Evolutionary conservation across 345 rosid genomes (phyloP).

Genomic region (Populus davidiana): DNA sequence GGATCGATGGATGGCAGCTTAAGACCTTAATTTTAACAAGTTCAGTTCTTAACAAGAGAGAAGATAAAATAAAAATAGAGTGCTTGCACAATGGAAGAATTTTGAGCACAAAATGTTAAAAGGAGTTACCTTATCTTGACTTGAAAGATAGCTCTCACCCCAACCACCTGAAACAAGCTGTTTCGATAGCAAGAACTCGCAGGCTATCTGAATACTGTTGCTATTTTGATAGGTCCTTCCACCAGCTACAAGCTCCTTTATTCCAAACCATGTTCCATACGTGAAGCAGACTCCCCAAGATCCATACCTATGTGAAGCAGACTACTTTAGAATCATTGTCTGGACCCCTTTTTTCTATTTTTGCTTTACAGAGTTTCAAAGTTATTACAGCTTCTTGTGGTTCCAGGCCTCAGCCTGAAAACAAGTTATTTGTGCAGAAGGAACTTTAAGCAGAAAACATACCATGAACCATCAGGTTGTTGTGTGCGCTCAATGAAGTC

Average conservation of each 20-base stretch:
- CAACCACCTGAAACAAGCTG: constrained; percentile 61
- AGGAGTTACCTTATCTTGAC: constrained; percentile 44
- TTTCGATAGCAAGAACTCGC: constrained; percentile 53
- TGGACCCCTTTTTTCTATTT: too few relatives aligned
- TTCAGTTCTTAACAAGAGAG: too few relatives aligned
- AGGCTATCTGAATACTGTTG: constrained; percentile 44
- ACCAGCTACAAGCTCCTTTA: constrained; percentile 48
- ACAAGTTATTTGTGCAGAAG: too few relatives aligned
- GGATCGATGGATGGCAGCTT: too few relatives aligned
- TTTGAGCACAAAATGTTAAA: neutral
- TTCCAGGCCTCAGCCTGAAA: too few relatives aligned
- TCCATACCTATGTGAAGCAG: constrained; percentile 47
- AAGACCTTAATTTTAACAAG: too few relatives aligned
- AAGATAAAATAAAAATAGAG: too few relatives aligned
- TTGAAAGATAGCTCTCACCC: constrained; percentile 75
- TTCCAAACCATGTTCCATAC: constrained; percentile 78
- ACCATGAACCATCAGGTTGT: constrained; percentile 70
- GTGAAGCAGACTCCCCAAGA: constrained; percentile 83
- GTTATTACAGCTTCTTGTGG: too few relatives aligned
- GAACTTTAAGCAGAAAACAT: neutral
- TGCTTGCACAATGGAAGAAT: neutral
- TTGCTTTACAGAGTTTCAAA: too few relatives aligned
- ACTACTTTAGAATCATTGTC: too few relatives aligned
- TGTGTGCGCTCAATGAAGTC: constrained; percentile 50
- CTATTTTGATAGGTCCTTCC: constrained; percentile 41